Evolutionary conservation across 805 yeast species (phyloP), one percentile per base, ranked within the genome.

Genomic region (Saccharomycopsis sp.): DNA sequence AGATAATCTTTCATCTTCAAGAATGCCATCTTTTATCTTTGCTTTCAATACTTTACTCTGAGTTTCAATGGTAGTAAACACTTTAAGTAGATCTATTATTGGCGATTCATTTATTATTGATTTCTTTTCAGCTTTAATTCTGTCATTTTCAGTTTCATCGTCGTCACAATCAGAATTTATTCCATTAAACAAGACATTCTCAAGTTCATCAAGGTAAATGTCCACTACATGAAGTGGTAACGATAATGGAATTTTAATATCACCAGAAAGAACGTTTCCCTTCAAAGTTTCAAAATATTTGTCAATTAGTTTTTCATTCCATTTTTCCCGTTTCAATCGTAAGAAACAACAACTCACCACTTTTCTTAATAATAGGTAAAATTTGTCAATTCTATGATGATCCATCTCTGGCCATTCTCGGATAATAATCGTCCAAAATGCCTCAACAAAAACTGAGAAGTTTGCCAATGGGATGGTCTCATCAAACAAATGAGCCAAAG

Each of bases 381-480:
- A 93, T 65, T 93, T 93, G 64, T 93, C 96, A 44, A 89, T 60
- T 65, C 98, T 78, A 76, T 70, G 71, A 46, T 83, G 81, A 63
- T 90, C 97, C 44, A 93, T 74, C 5, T 70, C 68, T 42, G 77
- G 71, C 97, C 97, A 93, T 62, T 93, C 95, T 46, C 78, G 70
- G 48, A 74, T 67, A 55, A 88, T 74, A 14, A 90, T 74, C 22
- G 63, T 64, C 96, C 96, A 93, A 59, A 87, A 93, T 0, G 95
- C 83, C 40, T 74, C 68, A 35, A 77, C 68, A 59, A 88, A 87
- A 4, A 57, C 56, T 44, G 66, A 53, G 59, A 75, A 70, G 61
- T 69, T 68, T 4, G 59, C 60, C 3, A 53, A 52, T 1, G 76
- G 68, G 13, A 75, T 64, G 19, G 64, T 63, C 14, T 66, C 64